A percentile compares a stretch with the other conserved stretches of the same genome.
Evolutionary conservation across 2,329 filamentous ascomycete species (phyloP).

Genomic region (Cordyceps cicadae): DNA sequence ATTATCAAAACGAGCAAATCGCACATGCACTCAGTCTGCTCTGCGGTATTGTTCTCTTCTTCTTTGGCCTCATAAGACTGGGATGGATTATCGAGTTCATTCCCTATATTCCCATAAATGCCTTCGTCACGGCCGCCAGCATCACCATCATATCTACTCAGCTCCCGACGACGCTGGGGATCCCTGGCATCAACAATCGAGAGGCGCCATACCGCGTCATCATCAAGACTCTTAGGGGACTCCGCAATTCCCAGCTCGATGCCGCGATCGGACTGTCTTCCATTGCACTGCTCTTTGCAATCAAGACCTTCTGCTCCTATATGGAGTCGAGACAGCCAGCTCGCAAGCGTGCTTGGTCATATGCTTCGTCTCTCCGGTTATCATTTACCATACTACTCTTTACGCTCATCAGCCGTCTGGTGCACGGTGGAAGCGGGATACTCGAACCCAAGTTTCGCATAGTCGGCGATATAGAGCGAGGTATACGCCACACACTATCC

Average conservation of each 20-base stretch:
- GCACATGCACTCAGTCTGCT: slow-evolving; percentile 38
- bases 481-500: slow-evolving; percentile 19
- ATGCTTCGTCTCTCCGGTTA: slow-evolving; percentile 64
- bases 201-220: slow-evolving; percentile 38
- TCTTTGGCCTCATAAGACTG: slow-evolving; percentile 37
- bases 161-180: slow-evolving; percentile 35
- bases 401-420: slow-evolving; percentile 63
- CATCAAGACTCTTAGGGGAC: slow-evolving; percentile 32
- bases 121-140: slow-evolving; percentile 43
- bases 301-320: slow-evolving; percentile 51
- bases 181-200: slow-evolving; percentile 35
- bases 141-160: slow-evolving; percentile 44
- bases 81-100: slow-evolving; percentile 46
- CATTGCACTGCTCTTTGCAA: slow-evolving; percentile 56
- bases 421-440: slow-evolving; percentile 46
- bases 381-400: slow-evolving; percentile 70
- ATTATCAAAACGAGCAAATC: slow-evolving; percentile 31
- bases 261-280: slow-evolving; percentile 65
- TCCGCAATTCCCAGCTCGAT: slow-evolving; percentile 46
- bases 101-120: slow-evolving; percentile 39
- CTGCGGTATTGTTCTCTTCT: slow-evolving; percentile 35
- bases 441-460: slow-evolving; percentile 46
- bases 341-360: slow-evolving; percentile 59
- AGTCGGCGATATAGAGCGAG: slow-evolving; percentile 57
- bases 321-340: slow-evolving; percentile 54